Base-by-base conservation (phyloP, 2,329 filamentous ascomycete genomes). In the Aureobasidium sp. region DNA sequence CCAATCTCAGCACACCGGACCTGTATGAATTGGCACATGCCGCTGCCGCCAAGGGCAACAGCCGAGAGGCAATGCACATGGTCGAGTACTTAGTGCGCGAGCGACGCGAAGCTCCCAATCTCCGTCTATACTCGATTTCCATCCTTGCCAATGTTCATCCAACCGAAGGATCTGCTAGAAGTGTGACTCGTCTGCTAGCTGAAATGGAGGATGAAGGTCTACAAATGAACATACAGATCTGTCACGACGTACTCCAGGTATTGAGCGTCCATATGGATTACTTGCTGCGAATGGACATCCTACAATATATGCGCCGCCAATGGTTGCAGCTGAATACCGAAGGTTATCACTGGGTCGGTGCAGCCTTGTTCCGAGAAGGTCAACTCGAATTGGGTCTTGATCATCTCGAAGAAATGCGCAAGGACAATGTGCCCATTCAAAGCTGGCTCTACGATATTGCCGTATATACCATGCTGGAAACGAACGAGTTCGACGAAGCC, bases 181-280 rank as follows among this genome's bases (percentile, higher is more conserved):
- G 83, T 50, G 82, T 93, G 14, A 74, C 75, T 37, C 76, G 75
- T 25, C 76, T 96, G n/a, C 75, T 96, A 29, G 75, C 82, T 27
- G 90, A 96, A 68, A 89, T 97, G 85, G 78, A 81, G 47, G 71
- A 75, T 1, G 77, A 81, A 45, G 80, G 78, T 0, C 78, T 97
- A 48, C 76, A 82, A 45, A 79, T 85, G 8, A 89, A 91, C 66
- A 80, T 81, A 0, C 79, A 79, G 3, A 81, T 89, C 2, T 93
- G 90, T 68, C 86, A 92, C 72, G 84, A 84, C 64, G 84, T 87
- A 2, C 76, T 97, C 42, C 84, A 85, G 72, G 85, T 88, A 70
- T 79, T 97, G 29, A 84, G 89, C 0, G 83, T 94, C 9, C 94
- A 97, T 71, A 90, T 93, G 0, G 89, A 97, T 73, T 93, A 95